Base-by-base conservation (phyloP, 75 land plant species). In the Picea glauca region DNA sequence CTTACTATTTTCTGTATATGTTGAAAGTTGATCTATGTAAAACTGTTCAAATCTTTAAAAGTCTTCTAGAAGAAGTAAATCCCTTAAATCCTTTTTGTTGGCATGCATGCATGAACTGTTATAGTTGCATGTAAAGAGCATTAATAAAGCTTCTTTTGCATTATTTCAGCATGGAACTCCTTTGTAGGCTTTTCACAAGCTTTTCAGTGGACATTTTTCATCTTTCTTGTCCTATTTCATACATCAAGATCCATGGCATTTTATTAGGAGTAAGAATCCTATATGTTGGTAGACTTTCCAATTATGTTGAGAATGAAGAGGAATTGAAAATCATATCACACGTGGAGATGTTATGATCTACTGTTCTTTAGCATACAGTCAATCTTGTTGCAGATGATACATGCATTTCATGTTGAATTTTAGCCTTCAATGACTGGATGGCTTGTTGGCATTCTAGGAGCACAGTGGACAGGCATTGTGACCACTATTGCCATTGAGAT, bases 391-490 rank as follows among this genome's bases (percentile, higher is more conserved):
- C 17, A 2, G 74, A 43, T 20, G 20, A 43, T 70, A 6, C 17
- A 43, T 70, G 23, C 54, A 70, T n/a, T 70, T 70, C 11, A 43
- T 70, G 40, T 70, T 70, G 50, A 20, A 38, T 7, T 43, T 38
- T 23, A 8, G 54, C 20, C 12, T 70, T 20, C 43, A 23, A 12
- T 43, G 26, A 70, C 40, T 43, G 26, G 23, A 18, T 35, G 56
- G 11, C 43, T 80, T 60, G 75, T 72, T 77, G 40, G 30, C 40
- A 76, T 59, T 57, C 15, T 79, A 97, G 99, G 99, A 61, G 99
- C 99, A 57, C 99, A 97, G 76, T 97, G 99, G 99, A 97, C 99
- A 31, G 99, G 99, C 30, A 93, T 97, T 87, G 98, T 97, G 54
- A 97, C 99, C 68, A 90, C 95, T 13, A 97, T 97, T 85, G 98